A percentile compares a stretch with the other conserved stretches of the same genome.
phyloP scores from a whole-genome alignment of 192 early-diverging fungal genomes.

The Coemansia sp. region DNA sequence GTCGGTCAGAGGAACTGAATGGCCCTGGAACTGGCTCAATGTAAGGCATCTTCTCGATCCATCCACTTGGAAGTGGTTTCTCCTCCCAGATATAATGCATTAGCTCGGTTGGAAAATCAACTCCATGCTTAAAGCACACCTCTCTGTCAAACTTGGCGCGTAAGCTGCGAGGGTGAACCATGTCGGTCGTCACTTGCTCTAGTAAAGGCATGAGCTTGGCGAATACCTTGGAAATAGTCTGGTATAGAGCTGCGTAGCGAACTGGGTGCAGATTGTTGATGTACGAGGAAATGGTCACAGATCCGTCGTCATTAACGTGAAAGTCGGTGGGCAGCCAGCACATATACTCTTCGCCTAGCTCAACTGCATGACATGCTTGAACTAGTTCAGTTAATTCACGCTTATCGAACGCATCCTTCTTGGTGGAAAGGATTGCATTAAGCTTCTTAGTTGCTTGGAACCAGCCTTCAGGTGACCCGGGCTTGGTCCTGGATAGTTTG shows the following conservation, averaged over 20 bases:
- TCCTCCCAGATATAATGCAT: not conserved
- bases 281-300: no score
- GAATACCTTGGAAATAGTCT: no score
- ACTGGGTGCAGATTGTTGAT: no score
- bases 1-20: constrained; percentile 28
- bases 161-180: not conserved
- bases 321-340: no score
- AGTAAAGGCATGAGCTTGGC: constrained; percentile 12
- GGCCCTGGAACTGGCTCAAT: constrained; percentile 22
- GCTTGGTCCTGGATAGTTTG: not conserved
- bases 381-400: constrained; percentile 15
- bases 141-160: not conserved
- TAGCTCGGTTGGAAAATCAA: not conserved
- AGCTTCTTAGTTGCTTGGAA: not conserved
- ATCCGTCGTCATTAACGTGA: no score
- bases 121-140: not conserved
- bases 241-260: no score
- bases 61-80: not conserved
- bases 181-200: constrained; percentile 43
- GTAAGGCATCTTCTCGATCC: not conserved
- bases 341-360: no score
- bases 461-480: not conserved
- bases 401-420: not conserved
- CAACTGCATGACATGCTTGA: not conserved
- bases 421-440: not conserved